Conservation (phyloP, 352 stramenopile species). For the Pythium diclinum region DNA sequence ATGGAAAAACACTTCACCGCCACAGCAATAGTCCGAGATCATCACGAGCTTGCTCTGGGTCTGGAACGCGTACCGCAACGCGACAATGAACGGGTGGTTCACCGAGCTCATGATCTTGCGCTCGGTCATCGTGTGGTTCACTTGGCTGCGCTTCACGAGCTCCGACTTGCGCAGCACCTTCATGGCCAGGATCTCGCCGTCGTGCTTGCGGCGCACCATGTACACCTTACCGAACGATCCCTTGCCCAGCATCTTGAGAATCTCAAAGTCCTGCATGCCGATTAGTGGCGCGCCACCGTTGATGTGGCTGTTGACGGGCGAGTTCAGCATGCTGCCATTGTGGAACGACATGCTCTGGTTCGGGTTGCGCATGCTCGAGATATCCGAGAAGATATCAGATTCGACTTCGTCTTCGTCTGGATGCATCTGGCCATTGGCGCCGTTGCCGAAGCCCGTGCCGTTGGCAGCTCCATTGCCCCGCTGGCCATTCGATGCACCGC, state of each 20-base stretch:
- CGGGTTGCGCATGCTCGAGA: slow-evolving; percentile 23
- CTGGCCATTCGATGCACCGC: slow-evolving; percentile 21
- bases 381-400: slow-evolving; percentile 47
- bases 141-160: slow-evolving; percentile 86
- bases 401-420: slow-evolving; percentile 64
- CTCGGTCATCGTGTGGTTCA: slow-evolving; percentile 88
- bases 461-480: not conserved
- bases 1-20: slow-evolving; percentile 91
- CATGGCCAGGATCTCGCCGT: slow-evolving; percentile 79
- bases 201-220: slow-evolving; percentile 89
- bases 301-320: slow-evolving; percentile 3
- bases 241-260: slow-evolving; percentile 97
- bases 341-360: slow-evolving; percentile 20
- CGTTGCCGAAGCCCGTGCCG: slow-evolving; percentile 9
- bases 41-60: slow-evolving; percentile 90
- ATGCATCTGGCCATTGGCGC: not conserved
- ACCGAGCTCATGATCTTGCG: slow-evolving; percentile 87
- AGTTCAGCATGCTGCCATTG: slow-evolving; percentile 9
- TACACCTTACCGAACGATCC: slow-evolving; percentile 98
- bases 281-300: slow-evolving; percentile 38
- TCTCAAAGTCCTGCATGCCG: slow-evolving; percentile 91
- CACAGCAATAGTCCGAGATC: slow-evolving; percentile 89
- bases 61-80: slow-evolving; percentile 91
- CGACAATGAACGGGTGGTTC: slow-evolving; percentile 96
- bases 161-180: slow-evolving; percentile 87